Percentiles rank a stretch among this genome's conserved stretches.
Evolutionary conservation across 257 asterid species (phyloP).

Genomic region (Fraxinus pennsylvanica): DNA sequence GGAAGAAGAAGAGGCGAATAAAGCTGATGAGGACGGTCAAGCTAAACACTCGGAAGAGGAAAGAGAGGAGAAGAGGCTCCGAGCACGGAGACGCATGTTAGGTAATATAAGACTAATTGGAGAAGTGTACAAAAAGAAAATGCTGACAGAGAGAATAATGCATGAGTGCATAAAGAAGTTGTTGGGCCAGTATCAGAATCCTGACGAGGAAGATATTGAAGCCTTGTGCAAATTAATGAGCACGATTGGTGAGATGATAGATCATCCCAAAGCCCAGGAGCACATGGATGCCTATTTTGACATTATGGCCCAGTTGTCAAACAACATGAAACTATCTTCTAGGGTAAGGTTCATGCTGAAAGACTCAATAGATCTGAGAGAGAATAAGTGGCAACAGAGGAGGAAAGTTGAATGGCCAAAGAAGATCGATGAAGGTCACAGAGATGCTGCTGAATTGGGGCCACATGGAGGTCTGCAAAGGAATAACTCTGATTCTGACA

Average conservation of each 20-base stretch:
- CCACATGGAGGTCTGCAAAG: conserved; percentile 14
- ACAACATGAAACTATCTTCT: conserved; percentile 77
- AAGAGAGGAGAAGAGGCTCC: conserved; percentile 55
- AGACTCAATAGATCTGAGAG: conserved; percentile 49
- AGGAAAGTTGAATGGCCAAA: too few relatives aligned
- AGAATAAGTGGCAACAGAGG: too few relatives aligned
- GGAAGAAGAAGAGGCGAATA: conserved; percentile 51
- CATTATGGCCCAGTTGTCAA: conserved; percentile 62
- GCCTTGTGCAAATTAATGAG: conserved; percentile 96
- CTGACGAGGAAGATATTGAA: conserved; percentile 87
- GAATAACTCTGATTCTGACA: conserved; percentile 23
- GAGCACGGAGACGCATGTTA: conserved; percentile 53
- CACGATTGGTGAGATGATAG: conserved; percentile 93
- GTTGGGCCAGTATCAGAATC: conserved; percentile 75
- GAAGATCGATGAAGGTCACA: too few relatives aligned
- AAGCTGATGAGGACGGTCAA: conserved; percentile 48
- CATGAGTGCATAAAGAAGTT: conserved; percentile 80
- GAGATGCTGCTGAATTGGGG: too few relatives aligned
- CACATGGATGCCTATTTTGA: conserved; percentile 75
- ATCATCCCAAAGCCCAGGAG: conserved; percentile 75
- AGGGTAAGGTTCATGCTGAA: conserved; percentile 92
- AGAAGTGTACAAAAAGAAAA: conserved; percentile 52
- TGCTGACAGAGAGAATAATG: conserved; percentile 71
- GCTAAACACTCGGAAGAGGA: conserved; percentile 42
- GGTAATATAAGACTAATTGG: conserved; percentile 57